These are phyloP conservation scores for Lipomyces lipofer DNA, from an alignment of 805 yeast species.

Conservation along the genomic window DNA sequence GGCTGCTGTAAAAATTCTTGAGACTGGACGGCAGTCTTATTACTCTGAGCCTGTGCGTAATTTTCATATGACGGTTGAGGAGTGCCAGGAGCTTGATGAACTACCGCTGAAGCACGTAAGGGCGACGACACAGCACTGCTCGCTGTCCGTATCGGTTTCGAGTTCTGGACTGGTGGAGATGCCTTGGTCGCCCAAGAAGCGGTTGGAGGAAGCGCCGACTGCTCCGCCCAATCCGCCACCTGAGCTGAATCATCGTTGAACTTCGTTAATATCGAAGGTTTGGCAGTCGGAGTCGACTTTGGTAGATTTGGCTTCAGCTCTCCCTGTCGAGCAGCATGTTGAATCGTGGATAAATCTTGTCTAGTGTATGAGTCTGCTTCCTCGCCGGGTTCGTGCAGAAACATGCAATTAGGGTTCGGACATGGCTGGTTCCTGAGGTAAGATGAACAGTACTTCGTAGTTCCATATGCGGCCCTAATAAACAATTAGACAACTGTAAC, in stretches of 20 bases:
- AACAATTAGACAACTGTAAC: not conserved
- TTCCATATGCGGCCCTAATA: constrained; percentile 87
- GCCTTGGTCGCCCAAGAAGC: constrained; percentile 61
- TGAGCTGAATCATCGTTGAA: constrained; percentile 15
- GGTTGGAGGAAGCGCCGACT: constrained; percentile 64
- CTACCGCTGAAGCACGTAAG: not conserved
- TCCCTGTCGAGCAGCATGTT: constrained; percentile 43
- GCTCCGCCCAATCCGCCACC: constrained; percentile 36
- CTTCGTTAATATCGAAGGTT: constrained; percentile 2
- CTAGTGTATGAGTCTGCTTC: constrained; percentile 96
- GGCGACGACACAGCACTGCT: not conserved
- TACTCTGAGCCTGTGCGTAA: too few species aligned
- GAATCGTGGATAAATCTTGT: constrained; percentile 77
- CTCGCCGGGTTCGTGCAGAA: constrained; percentile 98
- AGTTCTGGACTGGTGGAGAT: constrained; percentile 42
- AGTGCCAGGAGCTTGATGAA: constrained; percentile 33
- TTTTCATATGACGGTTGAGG: too few species aligned
- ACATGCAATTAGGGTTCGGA: constrained; percentile 99
- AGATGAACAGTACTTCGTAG: constrained; percentile 97
- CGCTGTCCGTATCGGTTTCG: constrained; percentile 16
- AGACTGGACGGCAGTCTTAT: too few species aligned
- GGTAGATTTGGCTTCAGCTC: constrained; percentile 31
- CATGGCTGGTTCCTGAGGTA: constrained; percentile 93
- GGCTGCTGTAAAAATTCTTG: too few species aligned
- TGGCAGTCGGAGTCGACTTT: not conserved